A percentile compares a stretch with the other conserved stretches of the same genome.
Evolutionary conservation across 192 early-diverging fungal species (phyloP).

Genomic region (Coemansia sp.): DNA sequence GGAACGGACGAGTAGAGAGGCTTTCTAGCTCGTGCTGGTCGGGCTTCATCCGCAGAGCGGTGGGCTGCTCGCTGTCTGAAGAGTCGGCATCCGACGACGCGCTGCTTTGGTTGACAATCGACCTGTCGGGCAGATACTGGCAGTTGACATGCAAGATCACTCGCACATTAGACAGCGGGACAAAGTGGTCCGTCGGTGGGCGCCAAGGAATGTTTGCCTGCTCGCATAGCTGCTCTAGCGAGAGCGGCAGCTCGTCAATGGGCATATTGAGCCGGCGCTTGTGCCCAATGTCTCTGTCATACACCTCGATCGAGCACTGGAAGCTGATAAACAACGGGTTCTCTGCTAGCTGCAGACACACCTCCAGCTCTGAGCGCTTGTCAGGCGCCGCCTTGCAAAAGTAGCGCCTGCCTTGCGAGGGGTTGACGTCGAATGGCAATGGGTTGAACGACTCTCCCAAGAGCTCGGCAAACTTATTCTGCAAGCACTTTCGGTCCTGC

Average conservation of each 20-base stretch:
- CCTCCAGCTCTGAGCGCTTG: slow-evolving; percentile 32
- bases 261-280: slow-evolving; percentile 44
- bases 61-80: slow-evolving; percentile 9
- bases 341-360: slow-evolving; percentile 48
- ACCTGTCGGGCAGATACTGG: slow-evolving; percentile 32
- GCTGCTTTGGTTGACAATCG: slow-evolving; percentile 1
- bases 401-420: slow-evolving; percentile 47
- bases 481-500: slow-evolving; percentile 34
- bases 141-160: slow-evolving; percentile 53
- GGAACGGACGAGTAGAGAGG: slow-evolving; percentile 34
- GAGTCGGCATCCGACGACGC: slow-evolving; percentile 10
- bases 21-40: slow-evolving; percentile 35
- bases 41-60: slow-evolving; percentile 25
- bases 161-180: slow-evolving; percentile 40
- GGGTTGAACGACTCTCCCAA: slow-evolving; percentile 44
- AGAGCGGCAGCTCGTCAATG: slow-evolving; percentile 42
- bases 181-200: slow-evolving; percentile 51
- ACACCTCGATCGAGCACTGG: slow-evolving; percentile 48
- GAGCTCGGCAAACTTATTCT: slow-evolving; percentile 36
- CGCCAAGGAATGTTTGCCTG: slow-evolving; percentile 46
- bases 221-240: slow-evolving; percentile 45
- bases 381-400: slow-evolving; percentile 38
- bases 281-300: slow-evolving; percentile 26
- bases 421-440: slow-evolving; percentile 26
- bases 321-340: slow-evolving; percentile 50